Evolutionary conservation across 495 filamentous ascomycete genomes (phyloP), one percentile per base, ranked within the genome.

Genomic region (Hypoxylon rickii): DNA sequence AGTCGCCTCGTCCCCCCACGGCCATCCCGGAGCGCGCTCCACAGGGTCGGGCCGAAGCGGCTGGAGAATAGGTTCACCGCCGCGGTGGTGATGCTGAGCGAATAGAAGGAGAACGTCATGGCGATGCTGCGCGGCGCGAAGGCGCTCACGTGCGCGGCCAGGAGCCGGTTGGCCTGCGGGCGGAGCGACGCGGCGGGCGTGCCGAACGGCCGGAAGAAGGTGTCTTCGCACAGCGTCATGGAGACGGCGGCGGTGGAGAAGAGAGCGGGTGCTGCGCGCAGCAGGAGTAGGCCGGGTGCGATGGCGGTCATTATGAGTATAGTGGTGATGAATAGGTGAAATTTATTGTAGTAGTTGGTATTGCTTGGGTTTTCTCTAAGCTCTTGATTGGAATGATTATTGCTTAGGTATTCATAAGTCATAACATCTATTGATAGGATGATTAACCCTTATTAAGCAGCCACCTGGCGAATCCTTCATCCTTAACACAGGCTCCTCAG

Each of bases 231-330:
- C 7, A 51, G 13, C 6, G 19, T 50, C 21, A 51, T 51, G 3
- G 36, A 41, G n/a, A 41, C 22, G 12, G 47, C 34, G 11, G 47
- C 47, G 15, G 47, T 51, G 10, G 47, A 51, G 8, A 37, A 32
- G 16, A 51, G 21, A 4, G 42, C 6, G 19, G 29, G 47, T 22
- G 47, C 13, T 15, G 41, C 20, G 22, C 34, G 47, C 13, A 48
- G 44, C 2, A 48, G 32, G n/a, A 5, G 6, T n/a, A 31, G 10
- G 10, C 12, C 32, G 1, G 22, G 32, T 3, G 12, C 8, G 12
- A n/a, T 3, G 32, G 12, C 5, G 3, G 10, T n/a, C 12, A 34
- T 34, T 34, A n/a, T n/a, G n/a, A n/a, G n/a, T n/a, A n/a, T n/a
- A n/a, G n/a, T n/a, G n/a, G n/a, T n/a, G n/a, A n/a, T n/a, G n/a